Conservation (phyloP, 2,329 filamentous ascomycete genomes). For the Pyrenophora seminiperda region DNA sequence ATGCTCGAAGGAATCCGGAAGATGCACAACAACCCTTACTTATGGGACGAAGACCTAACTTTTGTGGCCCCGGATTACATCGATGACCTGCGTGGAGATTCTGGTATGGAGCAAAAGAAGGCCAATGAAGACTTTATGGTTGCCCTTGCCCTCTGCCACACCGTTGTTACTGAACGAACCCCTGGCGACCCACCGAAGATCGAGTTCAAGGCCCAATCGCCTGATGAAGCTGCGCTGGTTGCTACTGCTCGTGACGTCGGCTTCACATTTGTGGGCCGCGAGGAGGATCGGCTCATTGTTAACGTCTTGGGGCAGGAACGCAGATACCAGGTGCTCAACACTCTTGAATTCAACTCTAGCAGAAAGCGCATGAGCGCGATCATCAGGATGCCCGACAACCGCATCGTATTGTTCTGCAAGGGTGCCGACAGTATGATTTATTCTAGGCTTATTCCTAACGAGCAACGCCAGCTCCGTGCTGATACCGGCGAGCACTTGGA, state of each 20-base stretch:
- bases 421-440: conserved; percentile 98
- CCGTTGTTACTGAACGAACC: conserved; percentile 86
- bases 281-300: conserved; percentile 78
- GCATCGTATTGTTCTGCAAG: conserved; percentile 93
- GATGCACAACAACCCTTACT: conserved; percentile 86
- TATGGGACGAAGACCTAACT: conserved; percentile 86
- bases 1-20: conserved; percentile 75
- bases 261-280: conserved; percentile 85
- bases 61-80: conserved; percentile 93
- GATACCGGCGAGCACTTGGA: conserved; percentile 92
- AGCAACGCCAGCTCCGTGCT: conserved; percentile 82
- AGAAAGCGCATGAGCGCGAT: conserved; percentile 98
- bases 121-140: conserved; percentile 93
- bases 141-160: conserved; percentile 92
- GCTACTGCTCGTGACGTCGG: conserved; percentile 93
- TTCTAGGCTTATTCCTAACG: conserved; percentile 80
- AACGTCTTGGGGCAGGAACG: conserved; percentile 87
- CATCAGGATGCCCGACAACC: conserved; percentile 88
- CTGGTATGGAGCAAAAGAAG: conserved; percentile 74
- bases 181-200: conserved; percentile 91
- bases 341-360: conserved; percentile 95
- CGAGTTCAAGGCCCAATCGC: conserved; percentile 95
- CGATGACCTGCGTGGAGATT: conserved; percentile 76
- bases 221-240: conserved; percentile 93
- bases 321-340: conserved; percentile 87